Conservation (phyloP, 2,329 filamentous ascomycete genomes). For the Cordyceps pruinosa region DNA sequence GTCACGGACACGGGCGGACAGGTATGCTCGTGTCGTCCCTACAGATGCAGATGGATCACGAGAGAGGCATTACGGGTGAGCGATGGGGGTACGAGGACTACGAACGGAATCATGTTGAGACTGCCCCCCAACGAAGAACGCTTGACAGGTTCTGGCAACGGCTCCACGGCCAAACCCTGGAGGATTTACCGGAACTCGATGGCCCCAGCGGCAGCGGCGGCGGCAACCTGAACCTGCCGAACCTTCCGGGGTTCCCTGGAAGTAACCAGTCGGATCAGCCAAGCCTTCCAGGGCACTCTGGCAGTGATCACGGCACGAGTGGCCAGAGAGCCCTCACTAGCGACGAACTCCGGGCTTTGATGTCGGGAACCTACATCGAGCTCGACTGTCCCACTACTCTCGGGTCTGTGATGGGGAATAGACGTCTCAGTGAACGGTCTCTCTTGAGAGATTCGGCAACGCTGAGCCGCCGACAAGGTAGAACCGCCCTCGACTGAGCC, state of each 20-base stretch:
- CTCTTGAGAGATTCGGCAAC: not conserved
- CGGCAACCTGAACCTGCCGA: too few relatives aligned
- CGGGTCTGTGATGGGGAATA: not conserved
- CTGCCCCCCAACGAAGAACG: not conserved
- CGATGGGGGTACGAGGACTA: not conserved
- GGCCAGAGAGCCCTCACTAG: too few relatives aligned
- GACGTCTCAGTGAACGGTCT: not conserved
- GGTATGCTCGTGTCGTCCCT: not conserved
- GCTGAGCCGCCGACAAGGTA: not conserved
- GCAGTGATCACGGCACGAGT: too few relatives aligned
- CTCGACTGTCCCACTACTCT: not conserved
- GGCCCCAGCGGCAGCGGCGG: too few relatives aligned
- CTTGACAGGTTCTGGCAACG: not conserved
- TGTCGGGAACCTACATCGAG: not conserved
- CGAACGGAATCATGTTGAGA: not conserved
- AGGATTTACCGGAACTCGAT: too few relatives aligned
- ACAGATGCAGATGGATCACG: not conserved
- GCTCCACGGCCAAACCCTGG: not conserved
- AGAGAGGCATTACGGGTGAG: not conserved
- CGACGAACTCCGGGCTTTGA: not conserved
- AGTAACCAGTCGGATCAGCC: too few relatives aligned
- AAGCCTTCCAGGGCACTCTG: too few relatives aligned
- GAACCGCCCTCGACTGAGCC: not conserved
- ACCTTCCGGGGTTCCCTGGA: too few relatives aligned
- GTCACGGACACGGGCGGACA: not conserved